Evolutionary conservation across 148 eudicot genomes (phyloP).

Genomic region (Rhododendron ovatum): DNA sequence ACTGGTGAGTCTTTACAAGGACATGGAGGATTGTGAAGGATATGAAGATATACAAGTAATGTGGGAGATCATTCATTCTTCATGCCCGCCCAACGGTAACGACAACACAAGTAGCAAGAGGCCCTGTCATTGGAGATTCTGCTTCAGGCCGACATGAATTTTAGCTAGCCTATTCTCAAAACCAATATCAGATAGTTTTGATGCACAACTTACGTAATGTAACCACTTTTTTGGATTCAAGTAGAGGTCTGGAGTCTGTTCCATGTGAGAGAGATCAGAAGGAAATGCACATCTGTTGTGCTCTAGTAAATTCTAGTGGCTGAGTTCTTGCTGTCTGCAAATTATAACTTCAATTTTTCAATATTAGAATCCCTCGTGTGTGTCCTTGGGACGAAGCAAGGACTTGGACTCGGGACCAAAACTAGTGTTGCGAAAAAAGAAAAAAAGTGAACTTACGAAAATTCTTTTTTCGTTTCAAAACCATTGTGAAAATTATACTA

Average conservation of each 20-base stretch:
- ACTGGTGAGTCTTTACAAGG: slow-evolving; percentile 47
- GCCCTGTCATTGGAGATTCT: slow-evolving; percentile 23
- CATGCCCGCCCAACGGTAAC: not conserved
- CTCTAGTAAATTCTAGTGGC: not conserved
- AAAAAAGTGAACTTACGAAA: not conserved
- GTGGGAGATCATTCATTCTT: slow-evolving; percentile 73
- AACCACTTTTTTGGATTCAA: not conserved
- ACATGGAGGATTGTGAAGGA: slow-evolving; percentile 56
- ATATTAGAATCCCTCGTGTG: not conserved
- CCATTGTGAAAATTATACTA: not conserved
- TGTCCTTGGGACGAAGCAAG: not conserved
- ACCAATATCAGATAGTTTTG: not conserved
- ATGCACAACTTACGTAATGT: not conserved
- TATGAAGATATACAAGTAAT: slow-evolving; percentile 63
- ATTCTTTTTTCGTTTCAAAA: not conserved
- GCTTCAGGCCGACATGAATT: slow-evolving; percentile 26
- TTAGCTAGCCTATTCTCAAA: not conserved
- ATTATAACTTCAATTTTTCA: not conserved
- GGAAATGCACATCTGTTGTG: not conserved
- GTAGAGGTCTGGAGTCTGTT: not conserved
- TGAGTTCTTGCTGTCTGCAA: not conserved
- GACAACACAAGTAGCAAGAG: slow-evolving; percentile 11
- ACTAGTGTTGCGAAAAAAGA: not conserved
- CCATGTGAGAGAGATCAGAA: not conserved
- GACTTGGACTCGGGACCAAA: not conserved